Percentiles rank a stretch among this genome's conserved stretches.
Evolutionary conservation across 208 protist genomes (phyloP).

Genomic region (Herpetomonas tarakana): DNA sequence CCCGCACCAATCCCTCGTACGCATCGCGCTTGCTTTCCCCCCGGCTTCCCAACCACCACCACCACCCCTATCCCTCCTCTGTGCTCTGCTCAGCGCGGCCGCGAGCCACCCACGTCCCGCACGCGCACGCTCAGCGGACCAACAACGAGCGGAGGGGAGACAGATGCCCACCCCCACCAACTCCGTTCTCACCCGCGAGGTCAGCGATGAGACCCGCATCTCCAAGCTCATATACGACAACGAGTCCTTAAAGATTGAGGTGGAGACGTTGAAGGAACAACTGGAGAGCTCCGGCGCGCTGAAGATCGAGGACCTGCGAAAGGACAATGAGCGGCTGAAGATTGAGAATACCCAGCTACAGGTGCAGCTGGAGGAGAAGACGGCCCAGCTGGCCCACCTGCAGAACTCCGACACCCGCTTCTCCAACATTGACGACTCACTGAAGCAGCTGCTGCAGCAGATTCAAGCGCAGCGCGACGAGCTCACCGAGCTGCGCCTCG

Average conservation of each 20-base stretch:
- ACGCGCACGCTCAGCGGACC: too few relatives aligned
- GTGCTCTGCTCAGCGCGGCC: too few relatives aligned
- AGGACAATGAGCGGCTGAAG: conserved; percentile 29
- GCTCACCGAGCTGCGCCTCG: conserved; percentile 24
- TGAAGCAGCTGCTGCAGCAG: conserved; percentile 26
- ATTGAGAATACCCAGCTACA: conserved; percentile 16
- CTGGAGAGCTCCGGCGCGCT: conserved; percentile 33
- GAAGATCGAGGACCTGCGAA: conserved; percentile 16
- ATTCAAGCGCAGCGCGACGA: conserved; percentile 28
- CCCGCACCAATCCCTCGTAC: too few relatives aligned
- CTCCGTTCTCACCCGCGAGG: conserved; percentile 29
- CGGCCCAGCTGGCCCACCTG: conserved; percentile 31
- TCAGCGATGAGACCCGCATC: conserved; percentile 9
- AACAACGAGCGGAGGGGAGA: too few relatives aligned
- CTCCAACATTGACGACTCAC: conserved; percentile 39
- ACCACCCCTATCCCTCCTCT: too few relatives aligned
- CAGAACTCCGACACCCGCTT: conserved; percentile 32
- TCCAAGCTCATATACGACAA: conserved; percentile 54
- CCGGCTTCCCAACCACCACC: too few relatives aligned
- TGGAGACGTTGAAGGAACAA: conserved; percentile 23
- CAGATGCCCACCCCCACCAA: conserved; percentile 36
- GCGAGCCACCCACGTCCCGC: too few relatives aligned
- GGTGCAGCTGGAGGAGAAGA: conserved; percentile 48
- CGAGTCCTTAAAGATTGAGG: conserved; percentile 54
- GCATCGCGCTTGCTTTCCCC: too few relatives aligned